Base-by-base conservation (phyloP, 768 basidiomycete genomes). In the Symmetrospora coprosmae region DNA sequence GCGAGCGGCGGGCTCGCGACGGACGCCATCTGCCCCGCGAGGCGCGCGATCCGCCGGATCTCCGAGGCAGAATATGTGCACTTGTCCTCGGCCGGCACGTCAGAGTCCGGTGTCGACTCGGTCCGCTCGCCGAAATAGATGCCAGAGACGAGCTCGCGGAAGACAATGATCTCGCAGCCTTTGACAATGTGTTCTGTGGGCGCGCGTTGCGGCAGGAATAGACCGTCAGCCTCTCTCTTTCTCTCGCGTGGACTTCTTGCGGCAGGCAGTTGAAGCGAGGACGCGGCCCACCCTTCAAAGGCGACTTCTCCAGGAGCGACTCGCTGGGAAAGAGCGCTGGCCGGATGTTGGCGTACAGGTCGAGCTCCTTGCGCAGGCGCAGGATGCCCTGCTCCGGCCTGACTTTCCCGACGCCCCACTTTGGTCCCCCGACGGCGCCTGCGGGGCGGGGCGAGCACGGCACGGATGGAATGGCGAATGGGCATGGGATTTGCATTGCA, bases 351-450 rank as follows among this genome's bases (percentile, higher is more conserved):
- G 89, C 92, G 75, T 91, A 97, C 47, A 97, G 80, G 21, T 90
- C 92, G 53, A 97, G 83, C 28, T 80, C 81, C 74, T 99, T 97
- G 66, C 94, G 83, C 51, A 99, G 80, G 6, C 76, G 72, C 28
- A 99, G 82, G 11, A 99, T 80, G 55, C 94, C 94, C 63, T 81
- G 81, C 72, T 99, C 94, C 17, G 94, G 94, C 58, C 94, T 83
- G 53, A 96, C 81, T 72, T 84, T 83, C 62, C 81, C 79, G 59
- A 82, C 80, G 47, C 89, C 91, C 94, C 94, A 99, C 74, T 96
- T 96, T 14, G 94, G 94, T n/a, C 94, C 94, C 61, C 94, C 94
- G 66, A 97, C 86, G 19, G 92, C 84, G 66, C 92, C 92, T 96
- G 61, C 16, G 9, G 2, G 17, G 21, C 5, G n/a, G n/a, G n/a